These are phyloP conservation scores for Pilasporangium apinafurcum DNA, from an alignment of 352 stramenopile species.

Conservation along the genomic window DNA sequence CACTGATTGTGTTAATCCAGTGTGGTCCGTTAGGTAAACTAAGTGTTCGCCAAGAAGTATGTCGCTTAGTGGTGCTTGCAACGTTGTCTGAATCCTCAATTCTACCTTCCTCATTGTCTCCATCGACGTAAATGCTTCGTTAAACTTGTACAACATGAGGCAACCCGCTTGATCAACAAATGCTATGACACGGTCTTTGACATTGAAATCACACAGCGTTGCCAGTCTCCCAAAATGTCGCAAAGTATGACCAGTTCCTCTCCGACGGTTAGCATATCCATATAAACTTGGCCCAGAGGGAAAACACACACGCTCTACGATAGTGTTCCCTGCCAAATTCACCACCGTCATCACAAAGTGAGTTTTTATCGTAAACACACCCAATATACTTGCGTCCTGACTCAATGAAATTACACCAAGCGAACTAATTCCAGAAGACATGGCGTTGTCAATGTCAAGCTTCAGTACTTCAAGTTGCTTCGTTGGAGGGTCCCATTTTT, in stretches of 20 bases:
- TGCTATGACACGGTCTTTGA: constrained; percentile 2
- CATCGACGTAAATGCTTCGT: constrained; percentile 8
- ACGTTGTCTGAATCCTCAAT: constrained; percentile 8
- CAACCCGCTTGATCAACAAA: background rate
- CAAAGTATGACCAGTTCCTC: too few species aligned
- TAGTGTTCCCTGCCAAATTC: background rate
- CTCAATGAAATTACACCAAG: constrained; percentile 1
- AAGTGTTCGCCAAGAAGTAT: constrained; percentile 10
- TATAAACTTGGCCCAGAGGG: too few species aligned
- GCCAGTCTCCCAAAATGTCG: background rate
- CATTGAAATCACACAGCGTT: background rate
- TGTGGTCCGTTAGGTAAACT: constrained; percentile 23
- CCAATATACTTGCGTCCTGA: background rate
- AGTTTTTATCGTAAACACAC: constrained; percentile 4
- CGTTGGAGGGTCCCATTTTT: constrained; percentile 4
- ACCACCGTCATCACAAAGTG: constrained; percentile 2
- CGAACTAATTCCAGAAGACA: background rate
- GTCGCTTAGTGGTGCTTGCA: constrained; percentile 3
- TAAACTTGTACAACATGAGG: constrained; percentile 19
- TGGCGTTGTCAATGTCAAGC: background rate
- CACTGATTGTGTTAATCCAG: constrained; percentile 26
- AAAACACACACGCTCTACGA: constrained; percentile 8
- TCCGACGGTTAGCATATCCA: background rate
- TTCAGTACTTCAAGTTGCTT: constrained; percentile 9
- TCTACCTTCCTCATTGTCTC: constrained; percentile 2